phyloP scores from a whole-genome alignment of 2,329 filamentous ascomycete species.

The Ophiosphaerella narmari region DNA sequence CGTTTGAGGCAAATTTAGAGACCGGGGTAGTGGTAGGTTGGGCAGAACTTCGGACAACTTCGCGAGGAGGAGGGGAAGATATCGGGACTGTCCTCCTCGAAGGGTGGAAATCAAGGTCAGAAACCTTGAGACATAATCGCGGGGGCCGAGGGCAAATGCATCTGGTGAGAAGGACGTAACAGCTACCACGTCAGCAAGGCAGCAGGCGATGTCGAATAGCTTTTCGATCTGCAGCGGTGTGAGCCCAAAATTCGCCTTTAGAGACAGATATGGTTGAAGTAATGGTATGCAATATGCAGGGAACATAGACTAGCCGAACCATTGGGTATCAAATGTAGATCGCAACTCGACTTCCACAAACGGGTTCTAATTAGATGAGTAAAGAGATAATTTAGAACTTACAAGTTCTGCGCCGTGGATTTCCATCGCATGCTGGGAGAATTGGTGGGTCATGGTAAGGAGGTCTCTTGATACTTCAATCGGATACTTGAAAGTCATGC shows the following conservation, averaged over 20 bases:
- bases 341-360: constrained; percentile 16
- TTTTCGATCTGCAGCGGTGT: constrained; percentile 68
- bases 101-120: constrained; percentile 70
- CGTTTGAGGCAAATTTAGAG: constrained; percentile 37
- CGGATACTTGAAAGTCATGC: constrained; percentile 66
- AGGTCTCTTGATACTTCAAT: constrained; percentile 66
- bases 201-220: constrained; percentile 75
- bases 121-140: constrained; percentile 72
- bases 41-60: constrained; percentile 77
- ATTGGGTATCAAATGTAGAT: constrained; percentile 15
- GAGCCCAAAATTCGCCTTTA: constrained; percentile 25
- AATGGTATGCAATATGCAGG: constrained; percentile 1
- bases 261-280: not conserved
- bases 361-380: constrained; percentile 12
- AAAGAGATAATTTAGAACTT: constrained; percentile 42
- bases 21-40: constrained; percentile 44
- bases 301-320: constrained; percentile 24
- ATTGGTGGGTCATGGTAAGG: constrained; percentile 67
- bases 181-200: constrained; percentile 73
- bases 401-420: constrained; percentile 75
- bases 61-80: constrained; percentile 74
- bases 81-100: constrained; percentile 76
- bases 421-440: constrained; percentile 74
- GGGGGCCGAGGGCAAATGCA: constrained; percentile 62
- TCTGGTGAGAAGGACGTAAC: constrained; percentile 60